phyloP scores from a whole-genome alignment of 108 stramenopile genomes.

The Cyclotella baltica region DNA sequence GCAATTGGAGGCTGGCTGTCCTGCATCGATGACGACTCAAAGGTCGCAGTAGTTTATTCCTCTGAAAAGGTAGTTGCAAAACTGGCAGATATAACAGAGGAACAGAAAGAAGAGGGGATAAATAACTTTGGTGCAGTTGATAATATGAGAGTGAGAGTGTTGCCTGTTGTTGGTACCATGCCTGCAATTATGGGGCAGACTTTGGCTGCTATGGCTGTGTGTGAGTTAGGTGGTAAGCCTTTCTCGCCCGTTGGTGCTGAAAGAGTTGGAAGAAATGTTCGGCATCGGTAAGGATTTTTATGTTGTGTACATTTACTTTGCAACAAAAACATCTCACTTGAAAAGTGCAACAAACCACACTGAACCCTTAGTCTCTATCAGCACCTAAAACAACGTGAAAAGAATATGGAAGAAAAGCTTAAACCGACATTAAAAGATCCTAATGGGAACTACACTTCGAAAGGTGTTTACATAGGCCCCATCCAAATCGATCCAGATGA shows the following conservation, averaged over 20 bases:
- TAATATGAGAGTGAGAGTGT: constrained; percentile 95
- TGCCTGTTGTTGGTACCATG: constrained; percentile 96
- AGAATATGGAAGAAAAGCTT: constrained; percentile 53
- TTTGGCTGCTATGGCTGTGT: constrained; percentile 88
- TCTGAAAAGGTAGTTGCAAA: constrained; percentile 93
- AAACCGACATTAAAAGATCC: constrained; percentile 23
- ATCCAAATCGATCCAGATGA: constrained; percentile 86
- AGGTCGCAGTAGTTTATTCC: constrained; percentile 84
- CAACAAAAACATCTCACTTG: too few relatives aligned
- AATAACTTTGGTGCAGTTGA: constrained; percentile 94
- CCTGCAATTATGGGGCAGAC: constrained; percentile 98
- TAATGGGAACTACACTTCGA: constrained; percentile 4
- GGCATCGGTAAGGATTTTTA: constrained; percentile 46
- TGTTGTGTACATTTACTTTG: not conserved
- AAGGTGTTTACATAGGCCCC: constrained; percentile 65
- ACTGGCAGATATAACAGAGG: constrained; percentile 89
- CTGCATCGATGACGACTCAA: constrained; percentile 48
- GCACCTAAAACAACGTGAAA: constrained; percentile 74
- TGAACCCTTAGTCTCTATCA: constrained; percentile 59
- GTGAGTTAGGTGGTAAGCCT: constrained; percentile 92
- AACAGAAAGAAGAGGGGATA: constrained; percentile 82
- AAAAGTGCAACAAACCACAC: too few relatives aligned
- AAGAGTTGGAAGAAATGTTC: constrained; percentile 82
- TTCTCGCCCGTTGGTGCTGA: constrained; percentile 86
- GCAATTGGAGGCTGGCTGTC: constrained; percentile 41